These are phyloP conservation scores for Parastagonospora nodorum DNA, from an alignment of 2,329 filamentous ascomycete genomes.

Conservation along the genomic window DNA sequence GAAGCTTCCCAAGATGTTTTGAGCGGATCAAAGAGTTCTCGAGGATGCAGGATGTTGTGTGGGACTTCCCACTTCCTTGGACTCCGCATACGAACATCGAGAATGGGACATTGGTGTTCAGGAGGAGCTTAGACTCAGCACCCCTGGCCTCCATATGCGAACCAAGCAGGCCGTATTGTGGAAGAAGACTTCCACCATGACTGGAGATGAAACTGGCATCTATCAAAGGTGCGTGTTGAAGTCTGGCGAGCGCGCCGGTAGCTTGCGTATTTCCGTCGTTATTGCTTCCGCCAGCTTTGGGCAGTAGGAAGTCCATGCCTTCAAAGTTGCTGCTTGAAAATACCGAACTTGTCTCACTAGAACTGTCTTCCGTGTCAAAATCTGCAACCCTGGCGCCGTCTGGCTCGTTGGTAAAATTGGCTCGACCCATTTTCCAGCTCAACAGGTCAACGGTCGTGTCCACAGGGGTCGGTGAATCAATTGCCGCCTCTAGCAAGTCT, in stretches of 20 bases:
- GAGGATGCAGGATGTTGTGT: conserved; percentile 64
- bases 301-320: background rate
- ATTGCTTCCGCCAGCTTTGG: background rate
- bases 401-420: too few relatives aligned
- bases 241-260: background rate
- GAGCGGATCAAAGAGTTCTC: conserved; percentile 50
- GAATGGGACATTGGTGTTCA: conserved; percentile 62
- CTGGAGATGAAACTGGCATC: background rate
- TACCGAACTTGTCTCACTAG: too few relatives aligned
- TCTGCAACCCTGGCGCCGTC: too few relatives aligned
- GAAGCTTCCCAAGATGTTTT: conserved; percentile 50
- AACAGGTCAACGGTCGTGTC: too few relatives aligned
- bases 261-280: background rate
- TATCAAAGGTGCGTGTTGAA: background rate
- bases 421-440: too few relatives aligned
- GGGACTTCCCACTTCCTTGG: conserved; percentile 66
- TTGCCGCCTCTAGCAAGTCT: too few relatives aligned
- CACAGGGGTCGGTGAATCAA: too few relatives aligned
- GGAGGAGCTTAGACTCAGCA: conserved; percentile 42
- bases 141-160: background rate
- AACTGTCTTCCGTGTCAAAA: too few relatives aligned
- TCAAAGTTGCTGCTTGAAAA: too few relatives aligned
- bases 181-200: background rate
- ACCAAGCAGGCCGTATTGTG: background rate
- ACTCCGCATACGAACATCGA: conserved; percentile 67